Evolutionary conservation across 2,329 filamentous ascomycete genomes (phyloP), one percentile per base, ranked within the genome.

Genomic region (Penicillium sp.): DNA sequence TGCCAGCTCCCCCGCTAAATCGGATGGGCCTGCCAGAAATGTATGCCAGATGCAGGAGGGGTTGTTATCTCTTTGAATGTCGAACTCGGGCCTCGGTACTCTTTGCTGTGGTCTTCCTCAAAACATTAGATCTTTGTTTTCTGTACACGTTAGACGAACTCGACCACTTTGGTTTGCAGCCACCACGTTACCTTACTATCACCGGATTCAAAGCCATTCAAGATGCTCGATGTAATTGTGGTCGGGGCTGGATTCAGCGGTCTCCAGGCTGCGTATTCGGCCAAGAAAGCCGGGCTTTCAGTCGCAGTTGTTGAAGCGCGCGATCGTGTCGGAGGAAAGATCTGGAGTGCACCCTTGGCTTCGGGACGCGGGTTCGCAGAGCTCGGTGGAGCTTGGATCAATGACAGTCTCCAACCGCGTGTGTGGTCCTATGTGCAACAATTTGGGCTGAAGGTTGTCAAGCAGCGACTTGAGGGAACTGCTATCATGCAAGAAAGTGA

Each of bases 251-350:
- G 75, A 1, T 61, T 77, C 6, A 64, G 66, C 14, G 75, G 76
- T 11, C 67, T 78, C 1, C 62, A 67, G 24, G 73, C 75, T 1
- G 75, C 73, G 0, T 55, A 66, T 8, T 59, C 69, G 5, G 50
- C 71, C 3, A 59, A 68, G 16, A 60, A 64, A 29, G 60, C 68
- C 0, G 75, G 74, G 0, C 57, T 69, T 0, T 73, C 71, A 1
- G 68, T 64, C 16, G 48, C 67, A 2, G 67, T 79, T 10, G 62
- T 79, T 0, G 77, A 79, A 49, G 76, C 76, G 5, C 59, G 75
- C 3, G 71, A 78, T 54, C 72, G 77, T 2, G 74, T 79, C 0
- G 76, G 77, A 4, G 77, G 77, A 1, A 76, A 76, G 58, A 74
- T 68, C 0, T 75, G 67, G 67, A 69, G 56, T 8, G 46, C 57